Evolutionary conservation across 2,329 filamentous ascomycete genomes (phyloP).

Genomic region (Lasiodiplodia hormozganensis): DNA sequence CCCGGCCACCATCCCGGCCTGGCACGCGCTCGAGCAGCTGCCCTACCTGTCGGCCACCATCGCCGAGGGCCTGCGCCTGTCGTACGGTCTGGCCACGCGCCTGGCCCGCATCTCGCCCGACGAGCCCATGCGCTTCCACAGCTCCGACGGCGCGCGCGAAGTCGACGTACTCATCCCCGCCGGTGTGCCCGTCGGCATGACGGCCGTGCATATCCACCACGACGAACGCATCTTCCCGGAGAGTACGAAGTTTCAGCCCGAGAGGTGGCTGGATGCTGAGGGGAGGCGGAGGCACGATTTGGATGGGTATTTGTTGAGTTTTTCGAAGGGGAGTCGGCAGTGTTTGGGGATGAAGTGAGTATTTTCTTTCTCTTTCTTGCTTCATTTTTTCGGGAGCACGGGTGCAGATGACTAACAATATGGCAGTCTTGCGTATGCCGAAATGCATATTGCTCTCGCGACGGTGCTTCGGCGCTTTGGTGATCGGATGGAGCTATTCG

Average conservation of each 20-base stretch:
- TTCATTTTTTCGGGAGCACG: no score
- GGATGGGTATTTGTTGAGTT: slow-evolving; percentile 40
- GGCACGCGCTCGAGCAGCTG: slow-evolving; percentile 19
- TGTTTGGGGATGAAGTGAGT: slow-evolving; percentile 44
- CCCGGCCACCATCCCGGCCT: neutral
- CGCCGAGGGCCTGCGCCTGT: slow-evolving; percentile 34
- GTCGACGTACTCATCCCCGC: slow-evolving; percentile 30
- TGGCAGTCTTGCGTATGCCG: slow-evolving; percentile 29
- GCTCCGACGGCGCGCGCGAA: no score
- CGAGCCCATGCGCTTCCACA: slow-evolving; percentile 31
- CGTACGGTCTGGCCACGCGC: slow-evolving; percentile 31
- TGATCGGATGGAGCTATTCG: slow-evolving; percentile 29
- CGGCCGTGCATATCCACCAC: slow-evolving; percentile 36
- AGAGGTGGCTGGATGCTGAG: slow-evolving; percentile 41
- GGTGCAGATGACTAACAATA: neutral
- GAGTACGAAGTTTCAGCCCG: slow-evolving; percentile 38
- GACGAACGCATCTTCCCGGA: slow-evolving; percentile 44
- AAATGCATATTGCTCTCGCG: slow-evolving; percentile 31
- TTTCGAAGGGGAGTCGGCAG: slow-evolving; percentile 41
- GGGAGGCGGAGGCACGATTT: slow-evolving; percentile 30
- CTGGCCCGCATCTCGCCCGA: slow-evolving; percentile 32
- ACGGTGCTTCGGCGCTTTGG: slow-evolving; percentile 30
- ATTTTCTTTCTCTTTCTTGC: neutral
- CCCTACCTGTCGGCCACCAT: slow-evolving; percentile 34
- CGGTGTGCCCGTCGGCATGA: slow-evolving; percentile 27